phyloP scores from a whole-genome alignment of 768 basidiomycete genomes.

The Grammothele lineata region DNA sequence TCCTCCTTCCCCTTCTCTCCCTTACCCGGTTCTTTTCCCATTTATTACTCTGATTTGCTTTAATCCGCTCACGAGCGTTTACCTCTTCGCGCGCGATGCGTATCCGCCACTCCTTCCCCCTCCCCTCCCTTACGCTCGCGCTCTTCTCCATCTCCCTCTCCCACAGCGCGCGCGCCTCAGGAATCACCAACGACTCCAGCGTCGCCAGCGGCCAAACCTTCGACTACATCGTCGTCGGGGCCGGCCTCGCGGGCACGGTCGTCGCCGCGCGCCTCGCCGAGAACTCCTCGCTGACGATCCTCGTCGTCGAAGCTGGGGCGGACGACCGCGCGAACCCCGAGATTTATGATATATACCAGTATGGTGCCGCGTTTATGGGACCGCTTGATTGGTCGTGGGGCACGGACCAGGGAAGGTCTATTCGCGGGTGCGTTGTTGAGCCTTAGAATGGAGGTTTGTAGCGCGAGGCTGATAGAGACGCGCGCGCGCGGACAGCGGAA shows the following conservation, averaged over 20 bases:
- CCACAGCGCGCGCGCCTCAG: too few relatives aligned
- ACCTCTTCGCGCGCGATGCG: too few relatives aligned
- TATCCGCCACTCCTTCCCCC: too few relatives aligned
- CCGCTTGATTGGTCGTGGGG: slow-evolving; percentile 29
- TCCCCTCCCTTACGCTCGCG: too few relatives aligned
- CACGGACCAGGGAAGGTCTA: not conserved
- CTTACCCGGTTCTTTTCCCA: too few relatives aligned
- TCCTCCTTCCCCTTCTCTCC: too few relatives aligned
- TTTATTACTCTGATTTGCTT: too few relatives aligned
- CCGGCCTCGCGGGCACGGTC: slow-evolving; percentile 3
- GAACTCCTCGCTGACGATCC: slow-evolving; percentile 1
- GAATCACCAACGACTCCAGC: not conserved
- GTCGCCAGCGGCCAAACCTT: slow-evolving; percentile 1
- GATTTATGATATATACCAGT: slow-evolving; percentile 44
- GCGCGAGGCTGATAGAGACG: not conserved
- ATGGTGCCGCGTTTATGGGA: slow-evolving; percentile 39
- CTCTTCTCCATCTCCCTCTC: too few relatives aligned
- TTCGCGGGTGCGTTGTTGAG: slow-evolving; percentile 30
- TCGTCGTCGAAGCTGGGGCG: slow-evolving; percentile 15
- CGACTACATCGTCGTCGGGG: slow-evolving; percentile 15
- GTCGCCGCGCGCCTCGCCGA: slow-evolving; percentile 13
- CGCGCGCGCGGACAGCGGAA: slow-evolving; percentile 30
- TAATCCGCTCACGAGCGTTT: too few relatives aligned
- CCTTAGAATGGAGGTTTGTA: too few relatives aligned
- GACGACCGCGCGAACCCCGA: slow-evolving; percentile 40